Evolutionary conservation across 2,329 filamentous ascomycete genomes (phyloP).

Genomic region (Venturia oleaginea): DNA sequence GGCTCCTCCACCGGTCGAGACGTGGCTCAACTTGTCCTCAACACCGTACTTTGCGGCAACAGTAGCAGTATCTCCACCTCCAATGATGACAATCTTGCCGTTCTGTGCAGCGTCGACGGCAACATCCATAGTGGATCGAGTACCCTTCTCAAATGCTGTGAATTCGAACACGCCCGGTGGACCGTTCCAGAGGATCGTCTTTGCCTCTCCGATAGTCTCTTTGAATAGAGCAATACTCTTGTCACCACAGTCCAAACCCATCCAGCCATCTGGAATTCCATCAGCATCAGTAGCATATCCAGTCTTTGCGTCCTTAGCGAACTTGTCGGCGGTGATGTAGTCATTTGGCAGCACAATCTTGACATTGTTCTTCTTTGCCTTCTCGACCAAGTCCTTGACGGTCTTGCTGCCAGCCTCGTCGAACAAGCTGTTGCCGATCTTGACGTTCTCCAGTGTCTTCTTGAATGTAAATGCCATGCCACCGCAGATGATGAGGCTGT

Average conservation of each 20-base stretch:
- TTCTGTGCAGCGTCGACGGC: conserved; percentile 70
- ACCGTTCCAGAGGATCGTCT: conserved; percentile 99
- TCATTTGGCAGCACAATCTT: conserved; percentile 90
- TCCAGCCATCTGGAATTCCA: conserved; percentile 94
- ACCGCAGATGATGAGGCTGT: conserved; percentile 93
- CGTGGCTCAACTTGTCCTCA: conserved; percentile 95
- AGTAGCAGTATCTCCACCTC: conserved; percentile 94
- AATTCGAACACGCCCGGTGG: conserved; percentile 97
- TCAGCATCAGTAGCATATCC: conserved; percentile 75
- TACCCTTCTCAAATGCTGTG: conserved; percentile 84
- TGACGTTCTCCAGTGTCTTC: conserved; percentile 87
- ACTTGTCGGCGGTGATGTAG: conserved; percentile 95
- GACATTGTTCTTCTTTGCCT: conserved; percentile 94
- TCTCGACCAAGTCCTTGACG: conserved; percentile 76
- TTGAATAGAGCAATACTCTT: conserved; percentile 85
- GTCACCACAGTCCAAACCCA: conserved; percentile 90
- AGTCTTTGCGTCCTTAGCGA: conserved; percentile 71
- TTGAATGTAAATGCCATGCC: conserved; percentile 99
- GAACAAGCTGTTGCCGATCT: conserved; percentile 85
- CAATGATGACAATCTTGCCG: conserved; percentile 96
- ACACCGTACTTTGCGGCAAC: conserved; percentile 95
- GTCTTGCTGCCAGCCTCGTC: conserved; percentile 92
- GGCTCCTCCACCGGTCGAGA: conserved; percentile 92
- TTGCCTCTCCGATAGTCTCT: conserved; percentile 72
- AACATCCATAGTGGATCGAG: conserved; percentile 84